These are phyloP conservation scores for Penstemon newberryi DNA, from an alignment of 257 asterid species.

Conservation along the genomic window DNA sequence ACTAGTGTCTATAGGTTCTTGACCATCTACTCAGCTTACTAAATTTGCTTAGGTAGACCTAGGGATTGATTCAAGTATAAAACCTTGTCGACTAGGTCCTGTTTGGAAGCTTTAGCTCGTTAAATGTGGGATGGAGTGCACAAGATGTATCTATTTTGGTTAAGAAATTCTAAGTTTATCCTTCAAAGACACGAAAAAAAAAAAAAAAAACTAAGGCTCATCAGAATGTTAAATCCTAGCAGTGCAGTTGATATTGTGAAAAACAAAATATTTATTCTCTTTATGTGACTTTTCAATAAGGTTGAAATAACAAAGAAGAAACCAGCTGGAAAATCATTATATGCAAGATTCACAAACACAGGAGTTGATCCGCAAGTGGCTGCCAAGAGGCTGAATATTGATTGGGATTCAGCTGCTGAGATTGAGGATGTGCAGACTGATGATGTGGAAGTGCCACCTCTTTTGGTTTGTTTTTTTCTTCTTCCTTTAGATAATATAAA, in stretches of 20 bases:
- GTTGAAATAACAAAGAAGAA: conserved; percentile 58
- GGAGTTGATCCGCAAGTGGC: conserved; percentile 85
- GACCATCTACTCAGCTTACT: not conserved
- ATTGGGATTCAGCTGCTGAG: conserved; percentile 97
- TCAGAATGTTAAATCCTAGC: not conserved
- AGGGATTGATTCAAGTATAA: not conserved
- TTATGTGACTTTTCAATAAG: conserved; percentile 37
- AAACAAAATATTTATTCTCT: not conserved
- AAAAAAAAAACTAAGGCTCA: not conserved
- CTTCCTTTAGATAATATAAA: conserved; percentile 24
- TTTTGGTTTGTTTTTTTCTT: conserved; percentile 54
- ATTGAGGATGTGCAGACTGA: conserved; percentile 62
- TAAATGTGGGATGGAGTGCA: conserved; percentile 6
- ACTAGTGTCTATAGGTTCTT: not conserved
- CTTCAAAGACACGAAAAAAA: not conserved
- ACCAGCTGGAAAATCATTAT: conserved; percentile 59
- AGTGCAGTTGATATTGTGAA: conserved; percentile 5
- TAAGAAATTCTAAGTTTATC: not conserved
- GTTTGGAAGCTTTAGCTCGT: conserved; percentile 1
- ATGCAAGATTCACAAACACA: conserved; percentile 83
- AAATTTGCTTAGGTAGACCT: not conserved
- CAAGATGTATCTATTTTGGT: not conserved
- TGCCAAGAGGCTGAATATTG: conserved; percentile 81
- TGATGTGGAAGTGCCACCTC: conserved; percentile 75
- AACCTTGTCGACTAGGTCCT: not conserved